Percentiles rank a stretch among this genome's conserved stretches.
phyloP scores from a whole-genome alignment of 2,329 filamentous ascomycete species.

The Ascochyta koolunga region DNA sequence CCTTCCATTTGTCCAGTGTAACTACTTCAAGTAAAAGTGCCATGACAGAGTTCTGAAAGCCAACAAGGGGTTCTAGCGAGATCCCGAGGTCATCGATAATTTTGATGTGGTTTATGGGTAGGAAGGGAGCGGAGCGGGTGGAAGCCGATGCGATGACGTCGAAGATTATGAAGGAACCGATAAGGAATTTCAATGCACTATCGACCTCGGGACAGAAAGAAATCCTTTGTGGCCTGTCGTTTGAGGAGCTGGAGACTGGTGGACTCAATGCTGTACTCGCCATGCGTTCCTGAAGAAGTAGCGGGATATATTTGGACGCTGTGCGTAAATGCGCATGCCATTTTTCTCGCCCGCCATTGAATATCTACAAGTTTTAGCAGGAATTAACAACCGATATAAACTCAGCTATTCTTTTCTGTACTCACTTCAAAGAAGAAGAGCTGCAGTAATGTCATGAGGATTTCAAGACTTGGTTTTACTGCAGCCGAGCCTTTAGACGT shows the following conservation, averaged over 20 bases:
- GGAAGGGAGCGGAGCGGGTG: background rate
- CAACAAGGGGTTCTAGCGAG: background rate
- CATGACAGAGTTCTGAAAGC: background rate
- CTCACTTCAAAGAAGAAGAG: background rate
- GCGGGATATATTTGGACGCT: background rate
- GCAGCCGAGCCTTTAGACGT: background rate
- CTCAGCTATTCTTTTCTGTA: background rate
- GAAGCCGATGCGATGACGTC: background rate
- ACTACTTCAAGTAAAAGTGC: background rate
- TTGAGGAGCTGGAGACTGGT: background rate
- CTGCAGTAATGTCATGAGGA: background rate
- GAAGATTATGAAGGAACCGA: background rate
- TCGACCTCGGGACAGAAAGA: background rate
- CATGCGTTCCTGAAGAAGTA: background rate
- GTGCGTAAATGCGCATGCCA: background rate
- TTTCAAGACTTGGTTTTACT: background rate
- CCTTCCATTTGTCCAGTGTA: background rate
- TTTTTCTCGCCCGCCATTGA: background rate
- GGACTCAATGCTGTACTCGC: background rate
- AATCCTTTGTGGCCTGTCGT: background rate
- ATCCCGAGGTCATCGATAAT: background rate
- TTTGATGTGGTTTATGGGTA: background rate
- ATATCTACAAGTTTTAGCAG: background rate
- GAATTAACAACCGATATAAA: background rate
- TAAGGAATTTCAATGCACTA: background rate